A percentile compares a stretch with the other conserved stretches of the same genome.
These are phyloP conservation scores for Cutaneotrichosporon curvatum DNA, from an alignment of 1,284 basidiomycete genomes.

Conservation along the genomic window DNA sequence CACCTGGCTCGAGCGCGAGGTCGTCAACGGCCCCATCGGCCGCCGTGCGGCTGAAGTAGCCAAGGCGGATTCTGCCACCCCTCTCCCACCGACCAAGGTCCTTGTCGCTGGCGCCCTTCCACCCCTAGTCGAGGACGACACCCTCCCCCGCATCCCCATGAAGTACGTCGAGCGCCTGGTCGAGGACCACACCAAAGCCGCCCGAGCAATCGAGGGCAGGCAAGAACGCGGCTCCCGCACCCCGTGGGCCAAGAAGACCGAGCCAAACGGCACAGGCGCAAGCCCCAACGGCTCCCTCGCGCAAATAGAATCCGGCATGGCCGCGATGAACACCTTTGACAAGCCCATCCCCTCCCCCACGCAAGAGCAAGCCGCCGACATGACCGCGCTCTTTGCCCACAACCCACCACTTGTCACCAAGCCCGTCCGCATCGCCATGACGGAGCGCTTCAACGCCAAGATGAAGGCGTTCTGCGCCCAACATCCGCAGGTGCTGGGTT, in stretches of 20 bases:
- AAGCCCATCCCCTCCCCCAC: not conserved
- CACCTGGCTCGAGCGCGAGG: slow-evolving; percentile 33
- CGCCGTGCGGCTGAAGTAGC: slow-evolving; percentile 14
- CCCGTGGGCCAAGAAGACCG: slow-evolving; percentile 12
- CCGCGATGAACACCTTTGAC: not conserved
- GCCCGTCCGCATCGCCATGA: slow-evolving; percentile 34
- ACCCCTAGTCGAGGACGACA: slow-evolving; percentile 36
- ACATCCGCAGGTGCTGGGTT: slow-evolving; percentile 26
- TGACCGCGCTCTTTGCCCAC: slow-evolving; percentile 26
- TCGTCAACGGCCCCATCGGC: slow-evolving; percentile 37
- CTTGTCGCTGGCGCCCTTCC: slow-evolving; percentile 35
- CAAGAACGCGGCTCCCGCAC: slow-evolving; percentile 15
- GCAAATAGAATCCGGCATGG: slow-evolving; percentile 4
- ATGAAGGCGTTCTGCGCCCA: slow-evolving; percentile 27
- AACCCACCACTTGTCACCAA: slow-evolving; percentile 35
- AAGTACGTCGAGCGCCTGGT: slow-evolving; percentile 37
- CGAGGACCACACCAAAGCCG: slow-evolving; percentile 16
- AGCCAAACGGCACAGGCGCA: not conserved
- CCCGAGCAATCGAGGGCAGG: slow-evolving; percentile 13
- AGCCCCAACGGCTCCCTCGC: not conserved
- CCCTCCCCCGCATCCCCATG: slow-evolving; percentile 33
- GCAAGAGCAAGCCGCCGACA: too few species aligned
- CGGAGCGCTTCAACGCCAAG: slow-evolving; percentile 27
- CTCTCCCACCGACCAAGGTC: slow-evolving; percentile 17
- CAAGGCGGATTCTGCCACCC: not conserved